Evolutionary conservation across 2,329 filamentous ascomycete genomes (phyloP).

Genomic region (Clathrospora elynae): DNA sequence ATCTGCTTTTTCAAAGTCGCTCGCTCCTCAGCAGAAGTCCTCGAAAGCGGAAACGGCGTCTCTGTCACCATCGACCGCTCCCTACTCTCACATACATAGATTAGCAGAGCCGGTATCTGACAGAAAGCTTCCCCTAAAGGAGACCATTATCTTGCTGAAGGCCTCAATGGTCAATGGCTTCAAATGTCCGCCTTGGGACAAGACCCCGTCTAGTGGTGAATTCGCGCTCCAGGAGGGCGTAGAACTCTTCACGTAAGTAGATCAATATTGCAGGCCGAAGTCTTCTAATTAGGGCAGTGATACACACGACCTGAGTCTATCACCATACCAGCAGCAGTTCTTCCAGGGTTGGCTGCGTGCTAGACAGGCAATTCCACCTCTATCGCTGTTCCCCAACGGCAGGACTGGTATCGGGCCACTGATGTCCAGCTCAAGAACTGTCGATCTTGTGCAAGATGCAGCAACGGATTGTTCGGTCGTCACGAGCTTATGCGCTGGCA

Average conservation of each 20-base stretch:
- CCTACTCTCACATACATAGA: conserved; percentile 37
- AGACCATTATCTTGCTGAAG: conserved; percentile 76
- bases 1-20: neutral
- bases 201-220: conserved; percentile 64
- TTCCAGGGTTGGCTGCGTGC: conserved; percentile 86
- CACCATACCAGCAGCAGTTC: conserved; percentile 72
- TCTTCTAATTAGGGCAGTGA: conserved; percentile 58
- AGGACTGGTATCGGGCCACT: conserved; percentile 50
- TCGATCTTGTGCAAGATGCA: conserved; percentile 92
- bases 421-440: conserved; percentile 63
- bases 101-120: conserved; percentile 58
- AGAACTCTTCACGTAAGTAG: conserved; percentile 62
- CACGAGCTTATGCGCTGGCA: conserved; percentile 85
- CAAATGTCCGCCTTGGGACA: conserved; percentile 81
- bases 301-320: conserved; percentile 70
- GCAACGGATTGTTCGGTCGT: conserved; percentile 97
- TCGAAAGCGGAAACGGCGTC: neutral
- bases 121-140: conserved; percentile 68
- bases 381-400: conserved; percentile 44
- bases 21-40: neutral
- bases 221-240: conserved; percentile 63
- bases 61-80: conserved; percentile 11
- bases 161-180: conserved; percentile 81
- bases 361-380: conserved; percentile 64
- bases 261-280: conserved; percentile 31